These are phyloP conservation scores for Phytophthora sp. DNA, from an alignment of 352 stramenopile species.

Conservation along the genomic window DNA sequence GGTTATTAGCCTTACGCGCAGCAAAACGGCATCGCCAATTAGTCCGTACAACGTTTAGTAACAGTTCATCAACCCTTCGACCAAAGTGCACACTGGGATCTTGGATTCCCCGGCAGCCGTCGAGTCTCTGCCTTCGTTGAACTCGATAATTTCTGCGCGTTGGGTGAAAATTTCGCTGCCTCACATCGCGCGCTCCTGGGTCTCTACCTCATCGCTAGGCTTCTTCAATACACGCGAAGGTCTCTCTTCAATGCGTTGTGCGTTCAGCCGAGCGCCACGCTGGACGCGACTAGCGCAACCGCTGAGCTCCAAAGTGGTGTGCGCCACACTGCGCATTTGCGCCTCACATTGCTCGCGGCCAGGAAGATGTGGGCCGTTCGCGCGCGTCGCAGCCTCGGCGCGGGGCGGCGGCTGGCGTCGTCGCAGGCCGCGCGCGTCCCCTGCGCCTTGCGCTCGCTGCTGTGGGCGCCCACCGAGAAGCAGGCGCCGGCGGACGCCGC, in stretches of 20 bases:
- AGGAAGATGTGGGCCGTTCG: conserved; percentile 32
- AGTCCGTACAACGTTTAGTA: neutral
- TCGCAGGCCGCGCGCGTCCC: conserved; percentile 12
- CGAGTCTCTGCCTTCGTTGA: conserved; percentile 5
- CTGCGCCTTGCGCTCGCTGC: conserved; percentile 47
- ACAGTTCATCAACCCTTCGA: too few species aligned
- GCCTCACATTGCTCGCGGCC: conserved; percentile 5
- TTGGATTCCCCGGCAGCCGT: too few species aligned
- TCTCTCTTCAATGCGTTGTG: too few species aligned
- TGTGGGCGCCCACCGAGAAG: conserved; percentile 83
- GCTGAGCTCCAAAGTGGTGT: too few species aligned
- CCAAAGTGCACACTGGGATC: too few species aligned
- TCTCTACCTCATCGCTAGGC: too few species aligned
- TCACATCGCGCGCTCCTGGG: too few species aligned
- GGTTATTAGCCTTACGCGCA: too few species aligned
- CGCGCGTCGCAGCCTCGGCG: conserved; percentile 6
- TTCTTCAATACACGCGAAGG: too few species aligned
- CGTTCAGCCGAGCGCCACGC: too few species aligned
- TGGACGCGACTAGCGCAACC: too few species aligned
- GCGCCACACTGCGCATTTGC: conserved; percentile 7
- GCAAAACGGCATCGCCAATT: too few species aligned
- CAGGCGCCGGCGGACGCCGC: conserved; percentile 79
- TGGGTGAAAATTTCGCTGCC: neutral
- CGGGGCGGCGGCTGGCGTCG: conserved; percentile 18
- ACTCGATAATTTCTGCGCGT: neutral